phyloP scores from a whole-genome alignment of 768 basidiomycete genomes.

The Tricholoma matsutake region DNA sequence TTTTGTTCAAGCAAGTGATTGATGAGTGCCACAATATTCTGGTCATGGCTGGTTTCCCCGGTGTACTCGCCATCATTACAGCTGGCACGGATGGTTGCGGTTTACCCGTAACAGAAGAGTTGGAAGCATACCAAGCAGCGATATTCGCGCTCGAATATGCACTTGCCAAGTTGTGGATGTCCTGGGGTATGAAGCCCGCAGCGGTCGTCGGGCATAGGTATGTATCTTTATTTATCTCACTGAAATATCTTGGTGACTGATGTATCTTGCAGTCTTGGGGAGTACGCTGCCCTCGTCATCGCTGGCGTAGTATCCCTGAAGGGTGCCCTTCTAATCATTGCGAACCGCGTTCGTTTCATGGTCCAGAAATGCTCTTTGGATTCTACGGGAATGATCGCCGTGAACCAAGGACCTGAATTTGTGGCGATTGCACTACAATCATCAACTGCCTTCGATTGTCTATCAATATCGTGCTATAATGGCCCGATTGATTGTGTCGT shows the following conservation, averaged over 20 bases:
- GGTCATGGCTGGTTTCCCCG: conserved; percentile 44
- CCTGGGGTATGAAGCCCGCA: conserved; percentile 62
- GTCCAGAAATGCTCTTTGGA: conserved; percentile 39
- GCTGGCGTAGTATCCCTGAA: conserved; percentile 55
- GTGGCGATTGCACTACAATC: conserved; percentile 34
- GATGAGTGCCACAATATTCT: conserved; percentile 59
- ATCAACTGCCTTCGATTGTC: conserved; percentile 29
- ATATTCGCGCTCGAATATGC: conserved; percentile 64
- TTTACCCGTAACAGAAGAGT: conserved; percentile 30
- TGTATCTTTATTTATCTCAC: conserved; percentile 11
- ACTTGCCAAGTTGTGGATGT: conserved; percentile 60
- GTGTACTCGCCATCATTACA: conserved; percentile 45
- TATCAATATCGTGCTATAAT: conserved; percentile 62
- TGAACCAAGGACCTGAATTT: conserved; percentile 35
- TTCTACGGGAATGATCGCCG: conserved; percentile 60
- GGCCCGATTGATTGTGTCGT: conserved; percentile 55
- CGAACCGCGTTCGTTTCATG: conserved; percentile 57
- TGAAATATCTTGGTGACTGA: conserved; percentile 3
- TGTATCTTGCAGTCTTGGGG: conserved; percentile 55
- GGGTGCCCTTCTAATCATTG: conserved; percentile 57
- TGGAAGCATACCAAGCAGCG: conserved; percentile 49
- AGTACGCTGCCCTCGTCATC: conserved; percentile 69
- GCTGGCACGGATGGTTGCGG: conserved; percentile 17
- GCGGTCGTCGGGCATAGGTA: conserved; percentile 74
- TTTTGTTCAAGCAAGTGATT: conserved; percentile 48